Evolutionary conservation across 225 moss, liverwort and hornwort genomes (phyloP).

Genomic region (Sphagnum contortum): DNA sequence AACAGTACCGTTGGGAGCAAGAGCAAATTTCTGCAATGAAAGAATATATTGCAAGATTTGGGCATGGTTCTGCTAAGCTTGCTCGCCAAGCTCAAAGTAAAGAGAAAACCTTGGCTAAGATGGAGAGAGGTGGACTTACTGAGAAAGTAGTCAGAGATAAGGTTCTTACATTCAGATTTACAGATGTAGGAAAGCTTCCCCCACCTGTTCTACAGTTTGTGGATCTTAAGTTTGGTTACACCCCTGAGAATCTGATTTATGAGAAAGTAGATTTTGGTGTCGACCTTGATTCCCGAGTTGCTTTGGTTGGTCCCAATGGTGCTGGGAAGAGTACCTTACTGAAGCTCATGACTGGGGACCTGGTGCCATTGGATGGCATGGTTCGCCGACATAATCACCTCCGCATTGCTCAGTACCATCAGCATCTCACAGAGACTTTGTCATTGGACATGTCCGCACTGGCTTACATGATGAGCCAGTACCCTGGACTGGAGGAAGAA

Average conservation of each 20-base stretch:
- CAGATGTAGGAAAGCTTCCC: conserved; percentile 82
- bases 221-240: conserved; percentile 65
- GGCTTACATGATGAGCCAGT: conserved; percentile 79
- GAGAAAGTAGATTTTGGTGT: conserved; percentile 80
- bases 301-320: conserved; percentile 78
- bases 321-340: conserved; percentile 83
- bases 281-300: conserved; percentile 78
- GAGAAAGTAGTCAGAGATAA: conserved; percentile 81
- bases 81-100: conserved; percentile 91
- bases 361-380: conserved; percentile 79
- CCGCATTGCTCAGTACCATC: conserved; percentile 84
- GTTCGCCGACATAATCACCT: conserved; percentile 84
- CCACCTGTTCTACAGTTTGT: conserved; percentile 87
- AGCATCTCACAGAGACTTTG: conserved; percentile 74
- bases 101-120: conserved; percentile 86
- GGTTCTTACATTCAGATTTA: conserved; percentile 74
- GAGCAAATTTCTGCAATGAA: conserved; percentile 88
- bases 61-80: conserved; percentile 90
- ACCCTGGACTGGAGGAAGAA: conserved; percentile 84
- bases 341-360: conserved; percentile 79
- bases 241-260: conserved; percentile 47
- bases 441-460: conserved; percentile 57
- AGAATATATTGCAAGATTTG: conserved; percentile 85
- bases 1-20: conserved; percentile 94
- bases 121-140: conserved; percentile 84